Percentiles rank a stretch among this genome's conserved stretches.
These are phyloP conservation scores for Scalesia atractyloides DNA, from an alignment of 129 eudicot genomes.

Conservation along the genomic window DNA sequence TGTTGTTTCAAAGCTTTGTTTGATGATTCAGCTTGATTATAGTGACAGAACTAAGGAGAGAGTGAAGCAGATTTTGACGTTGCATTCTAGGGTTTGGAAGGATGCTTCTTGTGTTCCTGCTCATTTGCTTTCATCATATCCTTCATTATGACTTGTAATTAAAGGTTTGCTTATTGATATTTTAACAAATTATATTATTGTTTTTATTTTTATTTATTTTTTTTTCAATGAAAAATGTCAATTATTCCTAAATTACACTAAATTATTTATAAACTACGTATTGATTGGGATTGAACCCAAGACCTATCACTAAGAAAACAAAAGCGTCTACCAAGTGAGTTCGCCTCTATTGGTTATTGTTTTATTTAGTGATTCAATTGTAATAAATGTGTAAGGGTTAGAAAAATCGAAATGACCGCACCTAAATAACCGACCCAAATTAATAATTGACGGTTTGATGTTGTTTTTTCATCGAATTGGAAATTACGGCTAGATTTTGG, in stretches of 20 bases:
- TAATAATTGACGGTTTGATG: no score
- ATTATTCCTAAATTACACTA: no score
- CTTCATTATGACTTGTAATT: conserved; percentile 21
- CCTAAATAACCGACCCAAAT: no score
- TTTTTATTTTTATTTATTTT: no score
- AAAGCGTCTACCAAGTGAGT: no score
- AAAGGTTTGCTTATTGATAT: not conserved
- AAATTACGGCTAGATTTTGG: no score
- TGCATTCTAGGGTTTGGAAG: conserved; percentile 64
- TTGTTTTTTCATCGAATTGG: no score
- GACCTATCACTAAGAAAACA: no score
- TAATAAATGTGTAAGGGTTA: not conserved
- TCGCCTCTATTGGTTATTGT: not conserved
- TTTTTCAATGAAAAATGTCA: no score
- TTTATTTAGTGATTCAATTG: not conserved
- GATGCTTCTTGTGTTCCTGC: conserved; percentile 56
- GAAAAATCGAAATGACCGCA: no score
- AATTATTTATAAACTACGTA: no score
- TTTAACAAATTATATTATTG: not conserved
- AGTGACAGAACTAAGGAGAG: conserved; percentile 54
- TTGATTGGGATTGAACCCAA: no score
- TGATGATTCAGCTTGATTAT: conserved; percentile 61
- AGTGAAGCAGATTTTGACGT: conserved; percentile 49
- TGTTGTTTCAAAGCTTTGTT: conserved; percentile 62
- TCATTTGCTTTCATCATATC: conserved; percentile 45